Percentiles rank a stretch among this genome's conserved stretches.
phyloP scores from a whole-genome alignment of 2,329 filamentous ascomycete genomes.

The Ophiostoma montium region DNA sequence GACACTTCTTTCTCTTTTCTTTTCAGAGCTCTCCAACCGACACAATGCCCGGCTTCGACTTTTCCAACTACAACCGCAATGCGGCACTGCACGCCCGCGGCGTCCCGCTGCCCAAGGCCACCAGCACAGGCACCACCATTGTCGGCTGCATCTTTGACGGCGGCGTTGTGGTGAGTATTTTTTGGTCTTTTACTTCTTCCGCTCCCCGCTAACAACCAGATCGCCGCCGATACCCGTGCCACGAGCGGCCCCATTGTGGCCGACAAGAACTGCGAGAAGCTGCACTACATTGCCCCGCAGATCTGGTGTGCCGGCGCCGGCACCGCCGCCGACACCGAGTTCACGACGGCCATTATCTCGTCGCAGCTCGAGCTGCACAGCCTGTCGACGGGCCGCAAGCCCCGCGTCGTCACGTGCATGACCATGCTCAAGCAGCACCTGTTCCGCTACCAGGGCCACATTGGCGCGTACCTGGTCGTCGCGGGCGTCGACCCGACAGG shows the following conservation, averaged over 20 bases:
- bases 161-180: constrained; percentile 70
- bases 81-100: constrained; percentile 86
- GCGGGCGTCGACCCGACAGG: constrained; percentile 94
- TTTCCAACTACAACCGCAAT: constrained; percentile 99
- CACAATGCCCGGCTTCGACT: constrained; percentile 94
- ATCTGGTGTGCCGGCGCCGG: constrained; percentile 99
- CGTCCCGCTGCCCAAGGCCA: constrained; percentile 90
- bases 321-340: constrained; percentile 96
- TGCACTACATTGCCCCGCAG: constrained; percentile 95
- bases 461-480: constrained; percentile 94
- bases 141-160: constrained; percentile 94
- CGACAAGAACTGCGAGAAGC: constrained; percentile 99
- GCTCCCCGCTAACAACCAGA: constrained; percentile 35
- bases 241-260: constrained; percentile 96
- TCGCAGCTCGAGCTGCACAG: constrained; percentile 97
- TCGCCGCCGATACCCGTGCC: constrained; percentile 94
- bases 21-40: neutral
- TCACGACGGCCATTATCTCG: constrained; percentile 96
- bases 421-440: constrained; percentile 99
- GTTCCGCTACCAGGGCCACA: constrained; percentile 95
- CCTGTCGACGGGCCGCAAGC: constrained; percentile 89
- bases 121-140: constrained; percentile 96
- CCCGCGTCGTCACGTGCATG: constrained; percentile 97
- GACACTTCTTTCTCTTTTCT: neutral
- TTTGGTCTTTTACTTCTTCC: neutral